These are phyloP conservation scores for Saprolegnia parasitica DNA, from an alignment of 352 stramenopile genomes.

Conservation along the genomic window DNA sequence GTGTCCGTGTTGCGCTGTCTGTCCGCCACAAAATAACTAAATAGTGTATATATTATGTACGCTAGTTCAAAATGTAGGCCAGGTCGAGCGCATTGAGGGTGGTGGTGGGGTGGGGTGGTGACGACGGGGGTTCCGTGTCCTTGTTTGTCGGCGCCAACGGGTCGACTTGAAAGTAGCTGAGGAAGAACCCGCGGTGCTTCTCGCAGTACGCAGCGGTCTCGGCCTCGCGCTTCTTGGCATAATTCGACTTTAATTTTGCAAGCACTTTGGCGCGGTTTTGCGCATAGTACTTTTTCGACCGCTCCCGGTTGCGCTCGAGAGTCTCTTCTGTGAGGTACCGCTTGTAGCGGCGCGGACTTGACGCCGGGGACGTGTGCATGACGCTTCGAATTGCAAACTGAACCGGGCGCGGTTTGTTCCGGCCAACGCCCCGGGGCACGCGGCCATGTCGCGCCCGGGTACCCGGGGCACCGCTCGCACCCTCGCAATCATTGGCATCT, in stretches of 20 bases:
- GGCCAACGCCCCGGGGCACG: conserved; percentile 4
- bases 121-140: background rate
- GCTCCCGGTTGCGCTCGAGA: background rate
- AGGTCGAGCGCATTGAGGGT: background rate
- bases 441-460: background rate
- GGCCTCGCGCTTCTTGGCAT: background rate
- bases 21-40: conserved; percentile 1
- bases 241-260: conserved; percentile 4
- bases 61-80: conserved; percentile 12
- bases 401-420: background rate
- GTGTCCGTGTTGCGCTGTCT: background rate
- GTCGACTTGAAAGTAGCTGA: conserved; percentile 4
- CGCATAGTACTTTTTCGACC: conserved; percentile 3
- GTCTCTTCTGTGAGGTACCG: conserved; percentile 10
- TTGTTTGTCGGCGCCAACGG: background rate
- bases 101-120: background rate
- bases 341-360: background rate
- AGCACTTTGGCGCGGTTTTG: conserved; percentile 10
- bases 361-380: background rate
- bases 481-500: background rate
- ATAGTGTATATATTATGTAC: background rate
- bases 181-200: background rate
- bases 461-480: too few relatives aligned
- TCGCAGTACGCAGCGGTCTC: background rate
- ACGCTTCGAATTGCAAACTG: conserved; percentile 1